Base-by-base conservation (phyloP, 2,329 filamentous ascomycete genomes). In the Xylariales sp. region DNA sequence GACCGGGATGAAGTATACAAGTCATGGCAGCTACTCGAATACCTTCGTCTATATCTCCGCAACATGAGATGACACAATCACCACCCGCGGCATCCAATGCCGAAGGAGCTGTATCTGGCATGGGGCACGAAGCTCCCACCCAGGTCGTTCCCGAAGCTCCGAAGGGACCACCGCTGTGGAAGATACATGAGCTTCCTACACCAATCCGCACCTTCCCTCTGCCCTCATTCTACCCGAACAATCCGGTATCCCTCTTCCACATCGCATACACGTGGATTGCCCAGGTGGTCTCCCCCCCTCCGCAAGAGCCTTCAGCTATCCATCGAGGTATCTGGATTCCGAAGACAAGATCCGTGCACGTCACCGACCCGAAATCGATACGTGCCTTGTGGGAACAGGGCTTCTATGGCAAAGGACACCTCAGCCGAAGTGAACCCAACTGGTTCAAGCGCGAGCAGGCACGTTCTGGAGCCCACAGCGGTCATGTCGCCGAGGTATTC, bases 401-500 rank as follows among this genome's bases (percentile, higher is more conserved):
- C 4, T 98, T 98, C 65, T 98, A 91, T 63, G 94, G 94, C 35
- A 96, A 96, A 63, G 93, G 93, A 32, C 91, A 73, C 53, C 70
- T 97, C 44, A 96, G 90, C 68, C 81, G 94, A 54, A 96, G 90
- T 70, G 91, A 98, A 61, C 91, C 91, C 3, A 93, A 82, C 52
- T 98, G 93, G 93, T 64, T 95, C 38, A 86, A 86, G 49, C 76
- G 86, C 48, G 88, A 95, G 63, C 84, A 87, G 61, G 81, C 84
- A 20, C 77, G 84, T 38, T 74, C 74, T 45, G 86, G 86, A 9
- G 63, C 82, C 12, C 66, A 81, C 19, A 75, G 78, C 22, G 70
- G 68, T 18, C 74, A 80, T 49, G 93, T 93, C 31, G 90, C 85
- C 51, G 91, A 96, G 65, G 83, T 94, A 46, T 70, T 81, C 40